These are phyloP conservation scores for Neofusicoccum laricinum DNA, from an alignment of 2,329 filamentous ascomycete genomes.

Conservation along the genomic window DNA sequence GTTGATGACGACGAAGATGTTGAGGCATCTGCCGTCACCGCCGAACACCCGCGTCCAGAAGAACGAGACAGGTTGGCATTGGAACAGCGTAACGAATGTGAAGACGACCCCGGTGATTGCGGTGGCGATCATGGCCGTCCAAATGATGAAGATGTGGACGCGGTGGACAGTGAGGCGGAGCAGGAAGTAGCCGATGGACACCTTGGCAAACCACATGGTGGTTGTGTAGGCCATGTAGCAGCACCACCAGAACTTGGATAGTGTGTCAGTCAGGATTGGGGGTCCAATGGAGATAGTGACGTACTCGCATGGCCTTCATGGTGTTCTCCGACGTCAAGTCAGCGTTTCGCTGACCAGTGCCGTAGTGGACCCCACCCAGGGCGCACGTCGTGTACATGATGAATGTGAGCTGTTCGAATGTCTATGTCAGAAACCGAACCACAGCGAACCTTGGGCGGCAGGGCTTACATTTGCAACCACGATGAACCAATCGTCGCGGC, in stretches of 20 bases:
- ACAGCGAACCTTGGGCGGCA: no score
- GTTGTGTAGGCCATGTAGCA: slow-evolving; percentile 12
- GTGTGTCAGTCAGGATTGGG: background rate
- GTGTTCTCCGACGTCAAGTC: slow-evolving; percentile 24
- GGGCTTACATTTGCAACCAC: slow-evolving; percentile 28
- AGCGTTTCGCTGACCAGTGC: slow-evolving; percentile 17
- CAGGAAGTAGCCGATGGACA: slow-evolving; percentile 3
- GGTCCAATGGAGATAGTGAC: no score
- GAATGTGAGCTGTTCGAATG: background rate
- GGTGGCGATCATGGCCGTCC: slow-evolving; percentile 32
- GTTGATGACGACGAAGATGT: slow-evolving; percentile 39
- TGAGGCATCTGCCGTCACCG: slow-evolving; percentile 40
- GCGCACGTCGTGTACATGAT: slow-evolving; percentile 21
- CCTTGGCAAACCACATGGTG: slow-evolving; percentile 11
- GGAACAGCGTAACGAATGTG: slow-evolving; percentile 50
- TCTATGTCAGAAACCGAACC: no score
- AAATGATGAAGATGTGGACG: slow-evolving; percentile 32
- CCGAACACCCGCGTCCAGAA: slow-evolving; percentile 49
- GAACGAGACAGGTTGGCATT: slow-evolving; percentile 48
- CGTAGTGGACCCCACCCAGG: slow-evolving; percentile 19
- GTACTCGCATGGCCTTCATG: slow-evolving; percentile 24
- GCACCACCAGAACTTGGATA: slow-evolving; percentile 11
- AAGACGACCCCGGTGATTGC: slow-evolving; percentile 38
- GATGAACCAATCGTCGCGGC: slow-evolving; percentile 36
- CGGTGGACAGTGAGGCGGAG: background rate